Evolutionary conservation across 2,329 filamentous ascomycete species (phyloP).

Genomic region (Xylariales sp.): DNA sequence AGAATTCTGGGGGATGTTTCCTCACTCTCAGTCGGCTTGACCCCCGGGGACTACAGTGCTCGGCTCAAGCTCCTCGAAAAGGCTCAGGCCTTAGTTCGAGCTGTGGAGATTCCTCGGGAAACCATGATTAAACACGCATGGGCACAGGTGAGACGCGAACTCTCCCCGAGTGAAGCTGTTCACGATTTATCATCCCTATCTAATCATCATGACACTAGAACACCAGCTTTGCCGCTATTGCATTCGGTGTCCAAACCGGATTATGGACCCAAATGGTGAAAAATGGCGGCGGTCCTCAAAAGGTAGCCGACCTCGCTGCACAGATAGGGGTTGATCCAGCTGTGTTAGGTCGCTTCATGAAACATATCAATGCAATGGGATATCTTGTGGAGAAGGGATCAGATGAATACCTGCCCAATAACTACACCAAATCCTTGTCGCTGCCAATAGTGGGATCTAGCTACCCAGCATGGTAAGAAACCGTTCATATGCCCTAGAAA

Average conservation of each 20-base stretch:
- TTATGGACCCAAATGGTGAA: constrained; percentile 28
- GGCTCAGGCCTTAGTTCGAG: constrained; percentile 25
- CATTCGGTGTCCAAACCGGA: constrained; percentile 26
- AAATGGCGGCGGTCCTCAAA: constrained; percentile 23
- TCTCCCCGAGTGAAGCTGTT: too few species aligned
- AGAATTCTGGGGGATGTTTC: neutral
- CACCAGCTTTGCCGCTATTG: neutral
- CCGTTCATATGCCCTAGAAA: too few species aligned
- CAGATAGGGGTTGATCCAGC: constrained; percentile 14
- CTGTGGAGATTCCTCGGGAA: constrained; percentile 41
- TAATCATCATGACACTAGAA: neutral
- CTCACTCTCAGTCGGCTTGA: neutral
- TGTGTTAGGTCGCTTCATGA: constrained; percentile 19
- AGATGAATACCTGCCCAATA: constrained; percentile 32
- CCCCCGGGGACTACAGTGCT: neutral
- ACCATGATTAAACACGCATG: constrained; percentile 42
- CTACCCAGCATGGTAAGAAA: constrained; percentile 17
- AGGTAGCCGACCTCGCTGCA: constrained; percentile 23
- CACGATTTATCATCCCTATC: too few species aligned
- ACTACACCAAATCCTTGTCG: constrained; percentile 29
- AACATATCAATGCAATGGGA: constrained; percentile 33
- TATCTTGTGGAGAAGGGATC: constrained; percentile 29
- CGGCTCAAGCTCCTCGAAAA: constrained; percentile 10
- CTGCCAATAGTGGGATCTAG: constrained; percentile 28
- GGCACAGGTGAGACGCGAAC: constrained; percentile 30